Evolutionary conservation across 352 stramenopile genomes (phyloP).

Genomic region (Saprolegnia diclina): DNA sequence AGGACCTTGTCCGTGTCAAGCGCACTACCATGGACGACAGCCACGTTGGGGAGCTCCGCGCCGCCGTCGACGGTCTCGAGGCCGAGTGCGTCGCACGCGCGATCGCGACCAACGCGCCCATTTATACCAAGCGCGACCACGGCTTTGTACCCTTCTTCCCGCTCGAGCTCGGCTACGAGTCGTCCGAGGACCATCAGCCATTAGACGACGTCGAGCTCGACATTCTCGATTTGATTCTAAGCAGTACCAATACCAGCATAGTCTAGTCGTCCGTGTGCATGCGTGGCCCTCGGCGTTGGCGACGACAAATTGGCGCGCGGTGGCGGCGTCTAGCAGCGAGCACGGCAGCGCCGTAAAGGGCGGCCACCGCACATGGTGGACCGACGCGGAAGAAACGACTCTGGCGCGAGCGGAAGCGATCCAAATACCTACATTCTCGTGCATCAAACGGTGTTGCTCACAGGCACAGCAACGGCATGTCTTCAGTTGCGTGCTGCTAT

Average conservation of each 20-base stretch:
- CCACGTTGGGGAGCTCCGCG: not conserved
- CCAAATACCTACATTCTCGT: too few relatives aligned
- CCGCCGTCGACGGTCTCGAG: slow-evolving; percentile 1
- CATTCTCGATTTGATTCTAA: slow-evolving; percentile 10
- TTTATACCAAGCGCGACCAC: slow-evolving; percentile 30
- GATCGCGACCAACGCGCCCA: not conserved
- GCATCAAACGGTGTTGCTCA: too few relatives aligned
- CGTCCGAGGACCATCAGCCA: slow-evolving; percentile 93
- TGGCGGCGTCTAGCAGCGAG: too few relatives aligned
- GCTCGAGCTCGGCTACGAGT: slow-evolving; percentile 87
- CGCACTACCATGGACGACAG: slow-evolving; percentile 10
- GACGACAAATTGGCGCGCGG: too few relatives aligned
- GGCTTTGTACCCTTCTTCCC: slow-evolving; percentile 92
- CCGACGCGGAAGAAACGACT: too few relatives aligned
- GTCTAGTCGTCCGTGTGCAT: not conserved
- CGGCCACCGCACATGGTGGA: too few relatives aligned
- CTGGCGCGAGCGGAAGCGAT: too few relatives aligned
- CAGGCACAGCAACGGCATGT: too few relatives aligned
- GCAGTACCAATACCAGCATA: not conserved
- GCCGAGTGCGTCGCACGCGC: not conserved
- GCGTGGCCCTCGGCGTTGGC: too few relatives aligned
- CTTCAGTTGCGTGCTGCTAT: too few relatives aligned
- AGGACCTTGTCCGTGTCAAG: not conserved
- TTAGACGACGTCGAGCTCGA: slow-evolving; percentile 86
- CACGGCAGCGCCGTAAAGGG: too few relatives aligned